phyloP scores from a whole-genome alignment of 2,329 filamentous ascomycete genomes.

The Podosphaera fusca region DNA sequence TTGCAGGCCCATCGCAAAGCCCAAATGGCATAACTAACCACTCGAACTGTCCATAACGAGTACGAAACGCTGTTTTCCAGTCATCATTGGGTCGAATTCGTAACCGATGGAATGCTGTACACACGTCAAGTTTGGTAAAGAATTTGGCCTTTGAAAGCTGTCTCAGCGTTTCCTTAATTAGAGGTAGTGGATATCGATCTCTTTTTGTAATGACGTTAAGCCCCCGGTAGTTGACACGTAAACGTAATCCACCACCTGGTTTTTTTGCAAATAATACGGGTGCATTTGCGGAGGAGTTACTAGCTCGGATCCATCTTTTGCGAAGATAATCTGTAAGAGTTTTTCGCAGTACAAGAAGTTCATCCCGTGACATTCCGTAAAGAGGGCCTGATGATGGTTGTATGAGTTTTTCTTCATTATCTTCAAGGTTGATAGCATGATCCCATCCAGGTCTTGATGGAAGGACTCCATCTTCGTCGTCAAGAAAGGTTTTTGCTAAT shows the following conservation, averaged over 20 bases:
- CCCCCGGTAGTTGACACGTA: background rate
- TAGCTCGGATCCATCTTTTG: background rate
- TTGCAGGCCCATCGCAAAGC: background rate
- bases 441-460: background rate
- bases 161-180: background rate
- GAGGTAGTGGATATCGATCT: background rate
- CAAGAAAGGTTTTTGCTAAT: background rate
- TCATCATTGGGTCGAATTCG: background rate
- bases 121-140: background rate
- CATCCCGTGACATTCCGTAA: background rate
- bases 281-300: background rate
- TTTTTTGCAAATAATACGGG: background rate
- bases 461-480: background rate
- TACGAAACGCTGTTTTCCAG: background rate
- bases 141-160: background rate
- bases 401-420: background rate
- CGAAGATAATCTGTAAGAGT: slow-evolving; percentile 1
- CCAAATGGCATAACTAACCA: background rate
- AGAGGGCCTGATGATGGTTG: background rate
- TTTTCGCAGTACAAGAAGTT: background rate
- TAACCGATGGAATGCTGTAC: background rate
- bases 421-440: background rate
- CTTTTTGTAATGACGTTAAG: slow-evolving; percentile 1
- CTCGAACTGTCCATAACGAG: background rate
- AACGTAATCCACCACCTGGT: background rate